Conservation (phyloP, 257 asterid species). For the Prunella vulgaris region DNA sequence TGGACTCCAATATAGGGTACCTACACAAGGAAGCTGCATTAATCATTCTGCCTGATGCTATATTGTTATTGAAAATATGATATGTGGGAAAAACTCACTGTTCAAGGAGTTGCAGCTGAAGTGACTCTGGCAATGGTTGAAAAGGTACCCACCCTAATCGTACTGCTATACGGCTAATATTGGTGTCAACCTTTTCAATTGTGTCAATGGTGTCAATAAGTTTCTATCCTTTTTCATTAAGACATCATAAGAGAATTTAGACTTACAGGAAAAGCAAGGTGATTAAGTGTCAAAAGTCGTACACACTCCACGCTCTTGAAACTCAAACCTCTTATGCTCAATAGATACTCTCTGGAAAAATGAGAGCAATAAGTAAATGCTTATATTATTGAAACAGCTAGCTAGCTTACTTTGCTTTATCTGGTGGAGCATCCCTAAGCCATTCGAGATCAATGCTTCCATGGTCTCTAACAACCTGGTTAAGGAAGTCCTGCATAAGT, state of each 20-base stretch:
- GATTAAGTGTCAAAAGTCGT: slow-evolving; percentile 96
- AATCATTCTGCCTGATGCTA: slow-evolving; percentile 18
- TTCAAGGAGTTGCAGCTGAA: slow-evolving; percentile 93
- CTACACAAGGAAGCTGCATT: slow-evolving; percentile 34
- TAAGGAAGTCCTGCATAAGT: slow-evolving; percentile 68
- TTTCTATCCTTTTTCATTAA: slow-evolving; percentile 10
- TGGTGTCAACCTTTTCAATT: slow-evolving; percentile 76
- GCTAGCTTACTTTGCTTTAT: slow-evolving; percentile 80
- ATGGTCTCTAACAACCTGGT: slow-evolving; percentile 79
- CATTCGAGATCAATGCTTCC: slow-evolving; percentile 91
- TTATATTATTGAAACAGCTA: slow-evolving; percentile 16
- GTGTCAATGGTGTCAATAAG: slow-evolving; percentile 22
- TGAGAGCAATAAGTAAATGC: slow-evolving; percentile 13
- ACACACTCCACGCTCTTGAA: slow-evolving; percentile 97
- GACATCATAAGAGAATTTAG: slow-evolving; percentile 21
- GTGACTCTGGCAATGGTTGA: slow-evolving; percentile 95
- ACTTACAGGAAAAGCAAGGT: slow-evolving; percentile 98
- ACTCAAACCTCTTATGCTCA: slow-evolving; percentile 92
- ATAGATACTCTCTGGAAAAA: slow-evolving; percentile 82
- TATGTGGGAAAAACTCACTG: slow-evolving; percentile 49
- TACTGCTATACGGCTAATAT: slow-evolving; percentile 97
- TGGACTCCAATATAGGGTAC: slow-evolving; percentile 64
- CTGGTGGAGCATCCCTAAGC: slow-evolving; percentile 93
- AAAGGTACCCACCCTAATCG: slow-evolving; percentile 99
- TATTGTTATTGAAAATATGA: slow-evolving; percentile 11